phyloP scores from a whole-genome alignment of 192 early-diverging fungal genomes.

The Coemansia sp. region DNA sequence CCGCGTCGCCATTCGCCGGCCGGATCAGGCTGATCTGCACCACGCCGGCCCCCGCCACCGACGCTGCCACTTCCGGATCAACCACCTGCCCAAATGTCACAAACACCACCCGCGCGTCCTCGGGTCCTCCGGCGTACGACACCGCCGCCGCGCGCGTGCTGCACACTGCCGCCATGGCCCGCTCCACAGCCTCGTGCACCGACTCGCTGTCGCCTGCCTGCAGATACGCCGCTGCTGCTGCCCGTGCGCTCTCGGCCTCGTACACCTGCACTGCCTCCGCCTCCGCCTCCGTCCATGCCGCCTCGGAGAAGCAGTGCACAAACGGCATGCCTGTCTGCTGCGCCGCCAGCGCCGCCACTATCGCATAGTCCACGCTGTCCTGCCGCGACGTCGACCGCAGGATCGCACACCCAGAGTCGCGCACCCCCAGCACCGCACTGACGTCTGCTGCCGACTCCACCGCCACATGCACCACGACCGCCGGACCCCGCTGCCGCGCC shows the following conservation, averaged over 20 bases:
- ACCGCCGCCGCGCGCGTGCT: conserved; percentile 9
- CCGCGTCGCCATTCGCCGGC: conserved; percentile 65
- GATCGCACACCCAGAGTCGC: conserved; percentile 73
- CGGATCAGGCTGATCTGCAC: conserved; percentile 74
- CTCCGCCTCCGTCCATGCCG: neutral
- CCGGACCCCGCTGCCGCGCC: conserved; percentile 12
- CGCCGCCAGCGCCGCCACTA: conserved; percentile 74
- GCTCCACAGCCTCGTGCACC: conserved; percentile 3
- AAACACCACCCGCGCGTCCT: conserved; percentile 66
- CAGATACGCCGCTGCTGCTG: conserved; percentile 45
- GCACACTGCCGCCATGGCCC: conserved; percentile 21
- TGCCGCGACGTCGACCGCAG: conserved; percentile 72
- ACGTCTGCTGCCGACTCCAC: conserved; percentile 27
- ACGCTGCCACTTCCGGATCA: neutral
- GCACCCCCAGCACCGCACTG: conserved; percentile 65
- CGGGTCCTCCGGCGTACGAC: conserved; percentile 23
- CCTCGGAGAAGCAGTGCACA: conserved; percentile 60
- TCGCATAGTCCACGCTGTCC: conserved; percentile 75
- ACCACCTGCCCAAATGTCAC: conserved; percentile 56
- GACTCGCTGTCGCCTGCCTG: conserved; percentile 14
- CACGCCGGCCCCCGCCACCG: conserved; percentile 57
- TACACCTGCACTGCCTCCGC: conserved; percentile 32
- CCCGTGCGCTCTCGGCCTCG: conserved; percentile 26
- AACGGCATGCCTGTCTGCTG: conserved; percentile 55
- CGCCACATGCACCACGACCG: conserved; percentile 35